Conservation (phyloP, 192 early-diverging fungal species). For the Backusella sp. region DNA sequence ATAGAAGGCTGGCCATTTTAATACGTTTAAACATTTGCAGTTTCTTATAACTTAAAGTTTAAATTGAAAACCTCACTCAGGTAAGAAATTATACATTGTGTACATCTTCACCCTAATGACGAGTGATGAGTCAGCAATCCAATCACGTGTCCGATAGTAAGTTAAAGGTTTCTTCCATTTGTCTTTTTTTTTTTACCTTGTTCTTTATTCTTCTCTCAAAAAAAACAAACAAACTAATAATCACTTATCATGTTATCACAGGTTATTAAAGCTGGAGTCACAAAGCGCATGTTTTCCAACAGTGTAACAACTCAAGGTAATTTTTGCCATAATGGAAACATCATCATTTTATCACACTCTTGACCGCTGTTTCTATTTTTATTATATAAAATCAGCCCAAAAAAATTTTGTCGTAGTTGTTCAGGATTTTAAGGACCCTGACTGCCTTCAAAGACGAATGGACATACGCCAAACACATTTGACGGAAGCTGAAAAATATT, state of each 20-base stretch:
- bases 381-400: background rate
- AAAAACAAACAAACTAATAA: background rate
- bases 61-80: background rate
- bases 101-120: background rate
- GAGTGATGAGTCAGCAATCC: background rate
- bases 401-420: background rate
- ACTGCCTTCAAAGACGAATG: slow-evolving; percentile 8
- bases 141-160: background rate
- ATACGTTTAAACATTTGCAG: background rate
- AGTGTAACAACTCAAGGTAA: background rate
- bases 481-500: background rate
- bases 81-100: background rate
- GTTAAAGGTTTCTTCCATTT: background rate
- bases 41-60: background rate
- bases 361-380: background rate
- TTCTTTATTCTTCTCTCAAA: background rate
- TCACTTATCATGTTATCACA: background rate
- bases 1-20: background rate
- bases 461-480: background rate
- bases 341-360: background rate
- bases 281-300: background rate
- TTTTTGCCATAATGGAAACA: background rate
- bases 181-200: background rate
- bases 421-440: background rate
- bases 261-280: background rate